Evolutionary conservation across 306 rosid genomes (phyloP), one percentile per base, ranked within the genome.

Genomic region (Phaseolus lunatus): DNA sequence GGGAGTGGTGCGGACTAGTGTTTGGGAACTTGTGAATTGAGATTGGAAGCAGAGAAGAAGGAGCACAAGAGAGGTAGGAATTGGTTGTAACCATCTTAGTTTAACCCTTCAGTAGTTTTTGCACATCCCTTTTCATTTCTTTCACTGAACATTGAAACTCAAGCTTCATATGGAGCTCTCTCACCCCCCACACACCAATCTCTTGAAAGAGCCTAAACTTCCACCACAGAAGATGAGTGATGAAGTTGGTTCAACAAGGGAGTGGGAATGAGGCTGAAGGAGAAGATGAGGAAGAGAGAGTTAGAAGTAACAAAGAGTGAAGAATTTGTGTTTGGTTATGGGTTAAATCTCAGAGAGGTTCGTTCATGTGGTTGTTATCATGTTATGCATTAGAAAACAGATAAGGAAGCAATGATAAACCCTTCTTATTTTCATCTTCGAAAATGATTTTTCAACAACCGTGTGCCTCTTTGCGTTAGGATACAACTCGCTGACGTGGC

Each of bases 41-140:
- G 67, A 76, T 53, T 47, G 86, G 87, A 19, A 78, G 82, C 27
- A 49, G 23, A 3, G 75, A 72, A 68, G 84, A 24, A 56, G 37
- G 13, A 78, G 61, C 11, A 67, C 58, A 20, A 57, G 78, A 63
- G 75, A 80, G 74, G 44, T 54, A 58, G 53, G 71, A 67, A 62
- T 68, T 81, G 78, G 67, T 67, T 35, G 54, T 57, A 31, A 81
- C 83, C 89, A 81, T 84, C 26, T 27, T 37, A 41, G 54, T 74
- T 84, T 71, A 92, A 15, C 70, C 2, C 43, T 73, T 83, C 83
- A 85, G 70, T 74, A 85, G 70, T 74, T 88, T 90, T 62, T 88
- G 85, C 82, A 83, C n/a, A 9, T 64, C 79, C 49, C 82, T 86
- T 68, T 69, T 86, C 87, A 86, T 86, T 20, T 83, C 86, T 68